These are phyloP conservation scores for Colletotrichum tropicale DNA, from an alignment of 2,329 filamentous ascomycete genomes.

Conservation along the genomic window DNA sequence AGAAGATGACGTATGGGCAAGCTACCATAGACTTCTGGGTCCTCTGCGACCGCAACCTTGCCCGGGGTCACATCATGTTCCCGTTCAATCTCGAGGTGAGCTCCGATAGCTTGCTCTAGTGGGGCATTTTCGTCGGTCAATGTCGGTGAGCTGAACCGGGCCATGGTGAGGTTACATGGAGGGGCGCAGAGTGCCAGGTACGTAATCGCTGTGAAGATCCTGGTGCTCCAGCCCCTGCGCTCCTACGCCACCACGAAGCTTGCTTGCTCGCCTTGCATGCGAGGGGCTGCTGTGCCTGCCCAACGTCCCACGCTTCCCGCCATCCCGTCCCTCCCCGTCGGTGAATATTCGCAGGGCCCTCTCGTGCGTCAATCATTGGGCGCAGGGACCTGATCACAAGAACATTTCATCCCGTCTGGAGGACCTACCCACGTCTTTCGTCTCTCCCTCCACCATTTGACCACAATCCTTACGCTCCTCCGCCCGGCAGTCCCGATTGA, in stretches of 20 bases:
- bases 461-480: background rate
- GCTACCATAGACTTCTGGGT: background rate
- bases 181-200: background rate
- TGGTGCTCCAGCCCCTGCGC: background rate
- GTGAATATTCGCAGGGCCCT: background rate
- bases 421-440: background rate
- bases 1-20: background rate
- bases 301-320: background rate
- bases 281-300: background rate
- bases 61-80: background rate
- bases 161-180: background rate
- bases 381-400: background rate
- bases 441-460: background rate
- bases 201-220: background rate
- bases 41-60: background rate
- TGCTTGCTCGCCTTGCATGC: background rate
- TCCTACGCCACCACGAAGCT: constrained; percentile 7
- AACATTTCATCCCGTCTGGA: background rate
- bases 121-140: background rate
- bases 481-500: background rate
- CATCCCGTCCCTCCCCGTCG: background rate
- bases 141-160: background rate
- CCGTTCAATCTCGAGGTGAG: background rate
- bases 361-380: background rate
- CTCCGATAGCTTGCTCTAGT: background rate